phyloP scores from a whole-genome alignment of 1,284 basidiomycete species.

The Singerocomus inundabilis region DNA sequence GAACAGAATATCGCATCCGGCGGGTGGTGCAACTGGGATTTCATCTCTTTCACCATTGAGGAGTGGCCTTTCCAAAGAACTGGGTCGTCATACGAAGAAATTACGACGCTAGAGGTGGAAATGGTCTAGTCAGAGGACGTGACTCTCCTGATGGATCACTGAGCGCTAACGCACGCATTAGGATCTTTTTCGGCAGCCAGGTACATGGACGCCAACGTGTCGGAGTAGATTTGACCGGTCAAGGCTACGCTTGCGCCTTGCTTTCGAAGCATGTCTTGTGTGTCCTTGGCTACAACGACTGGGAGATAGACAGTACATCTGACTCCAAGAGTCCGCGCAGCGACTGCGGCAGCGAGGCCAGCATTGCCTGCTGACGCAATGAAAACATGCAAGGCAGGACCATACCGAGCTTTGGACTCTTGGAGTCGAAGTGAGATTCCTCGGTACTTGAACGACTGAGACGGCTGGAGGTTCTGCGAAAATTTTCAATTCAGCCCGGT shows the following conservation, averaged over 20 bases:
- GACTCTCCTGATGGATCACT: no score
- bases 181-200: constrained; percentile 42
- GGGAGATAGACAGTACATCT: constrained; percentile 69
- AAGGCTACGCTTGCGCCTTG: constrained; percentile 57
- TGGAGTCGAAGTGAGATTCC: constrained; percentile 65
- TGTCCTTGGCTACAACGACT: constrained; percentile 45
- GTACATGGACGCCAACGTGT: constrained; percentile 51
- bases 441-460: constrained; percentile 73
- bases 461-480: constrained; percentile 65
- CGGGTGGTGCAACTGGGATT: constrained; percentile 47
- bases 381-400: constrained; percentile 54
- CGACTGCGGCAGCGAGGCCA: constrained; percentile 65
- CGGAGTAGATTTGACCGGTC: constrained; percentile 53
- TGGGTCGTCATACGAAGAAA: constrained; percentile 68
- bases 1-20: constrained; percentile 75
- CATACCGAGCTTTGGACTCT: constrained; percentile 47
- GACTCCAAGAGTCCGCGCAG: constrained; percentile 51
- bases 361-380: constrained; percentile 76
- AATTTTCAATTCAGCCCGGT: neutral
- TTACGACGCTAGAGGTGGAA: constrained; percentile 55
- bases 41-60: constrained; percentile 65
- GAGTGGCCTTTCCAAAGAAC: constrained; percentile 71
- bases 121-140: no score
- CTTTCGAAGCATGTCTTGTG: constrained; percentile 47
- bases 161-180: constrained; percentile 56